phyloP scores from a whole-genome alignment of 2,329 filamentous ascomycete species.

The Microcyclospora pomicola region DNA sequence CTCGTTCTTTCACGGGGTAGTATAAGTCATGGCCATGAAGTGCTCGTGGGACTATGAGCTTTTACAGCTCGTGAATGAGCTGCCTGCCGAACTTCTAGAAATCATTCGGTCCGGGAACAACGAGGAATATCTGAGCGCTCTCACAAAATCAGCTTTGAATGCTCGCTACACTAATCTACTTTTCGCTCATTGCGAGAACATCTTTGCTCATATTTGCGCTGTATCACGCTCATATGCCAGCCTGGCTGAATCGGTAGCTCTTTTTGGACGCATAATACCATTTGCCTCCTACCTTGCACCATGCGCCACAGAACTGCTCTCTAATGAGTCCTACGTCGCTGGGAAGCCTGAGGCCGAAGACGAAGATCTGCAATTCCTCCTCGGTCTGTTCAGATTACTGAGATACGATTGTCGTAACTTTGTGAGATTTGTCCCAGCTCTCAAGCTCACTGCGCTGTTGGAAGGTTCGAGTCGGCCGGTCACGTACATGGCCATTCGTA shows the following conservation, averaged over 20 bases:
- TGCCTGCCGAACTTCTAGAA: conserved; percentile 57
- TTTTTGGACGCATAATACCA: conserved; percentile 67
- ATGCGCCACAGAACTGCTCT: conserved; percentile 13
- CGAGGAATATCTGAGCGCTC: conserved; percentile 54
- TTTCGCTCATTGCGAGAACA: conserved; percentile 58
- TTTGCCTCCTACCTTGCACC: conserved; percentile 63
- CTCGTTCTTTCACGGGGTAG: no score
- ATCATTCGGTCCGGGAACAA: conserved; percentile 51
- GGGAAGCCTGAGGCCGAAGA: conserved; percentile 4
- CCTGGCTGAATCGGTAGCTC: conserved; percentile 40
- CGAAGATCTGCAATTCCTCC: conserved; percentile 29
- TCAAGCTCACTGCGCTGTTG: conserved; percentile 56
- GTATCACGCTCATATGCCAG: conserved; percentile 25
- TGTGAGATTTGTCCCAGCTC: conserved; percentile 48
- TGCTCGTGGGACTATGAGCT: conserved; percentile 18
- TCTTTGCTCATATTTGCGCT: conserved; percentile 72
- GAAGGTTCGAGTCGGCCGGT: conserved; percentile 43
- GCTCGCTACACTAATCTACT: conserved; percentile 57
- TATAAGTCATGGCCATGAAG: conserved; percentile 13
- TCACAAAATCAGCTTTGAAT: conserved; percentile 56
- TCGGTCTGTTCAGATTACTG: conserved; percentile 66
- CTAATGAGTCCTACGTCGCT: conserved; percentile 8
- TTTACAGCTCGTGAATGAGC: conserved; percentile 32
- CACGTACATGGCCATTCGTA: conserved; percentile 67
- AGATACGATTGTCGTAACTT: conserved; percentile 61